Conservation (phyloP, 495 filamentous ascomycete genomes). For the Penicillium manginii region DNA sequence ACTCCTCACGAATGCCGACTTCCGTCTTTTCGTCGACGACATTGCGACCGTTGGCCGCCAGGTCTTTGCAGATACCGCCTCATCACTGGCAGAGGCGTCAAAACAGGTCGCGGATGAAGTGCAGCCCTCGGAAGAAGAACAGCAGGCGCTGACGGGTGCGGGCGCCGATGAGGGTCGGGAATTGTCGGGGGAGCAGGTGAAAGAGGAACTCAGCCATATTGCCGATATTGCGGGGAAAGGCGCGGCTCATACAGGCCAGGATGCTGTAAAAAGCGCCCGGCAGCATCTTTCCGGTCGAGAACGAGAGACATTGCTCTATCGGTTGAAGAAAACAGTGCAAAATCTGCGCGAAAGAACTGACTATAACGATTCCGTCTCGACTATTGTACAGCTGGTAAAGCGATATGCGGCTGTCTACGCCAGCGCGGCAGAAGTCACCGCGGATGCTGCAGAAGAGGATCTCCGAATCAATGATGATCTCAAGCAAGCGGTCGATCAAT, state of each 20-base stretch:
- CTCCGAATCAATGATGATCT: conserved; percentile 71
- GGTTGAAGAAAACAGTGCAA: conserved; percentile 75
- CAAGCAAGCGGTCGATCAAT: conserved; percentile 74
- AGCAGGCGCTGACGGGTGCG: conserved; percentile 58
- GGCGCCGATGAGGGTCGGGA: conserved; percentile 57
- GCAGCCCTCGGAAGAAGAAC: conserved; percentile 66
- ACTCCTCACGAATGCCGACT: conserved; percentile 86
- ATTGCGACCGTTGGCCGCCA: conserved; percentile 77
- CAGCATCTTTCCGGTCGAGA: conserved; percentile 71
- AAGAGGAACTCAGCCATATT: conserved; percentile 64
- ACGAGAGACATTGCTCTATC: conserved; percentile 69
- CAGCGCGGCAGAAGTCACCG: conserved; percentile 64
- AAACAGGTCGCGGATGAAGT: conserved; percentile 71
- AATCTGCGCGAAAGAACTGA: conserved; percentile 76
- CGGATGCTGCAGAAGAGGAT: conserved; percentile 66
- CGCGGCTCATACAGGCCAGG: conserved; percentile 63
- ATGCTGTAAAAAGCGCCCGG: conserved; percentile 65
- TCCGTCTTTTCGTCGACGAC: conserved; percentile 85
- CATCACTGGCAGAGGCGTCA: conserved; percentile 72
- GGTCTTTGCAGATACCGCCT: conserved; percentile 85
- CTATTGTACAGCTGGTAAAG: conserved; percentile 72
- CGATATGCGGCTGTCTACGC: conserved; percentile 80
- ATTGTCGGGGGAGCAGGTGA: conserved; percentile 62
- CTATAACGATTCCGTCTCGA: conserved; percentile 84
- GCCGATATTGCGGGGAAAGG: conserved; percentile 66